Base-by-base conservation (phyloP, 2,329 filamentous ascomycete species). In the Penicillium aurantiogriseum region DNA sequence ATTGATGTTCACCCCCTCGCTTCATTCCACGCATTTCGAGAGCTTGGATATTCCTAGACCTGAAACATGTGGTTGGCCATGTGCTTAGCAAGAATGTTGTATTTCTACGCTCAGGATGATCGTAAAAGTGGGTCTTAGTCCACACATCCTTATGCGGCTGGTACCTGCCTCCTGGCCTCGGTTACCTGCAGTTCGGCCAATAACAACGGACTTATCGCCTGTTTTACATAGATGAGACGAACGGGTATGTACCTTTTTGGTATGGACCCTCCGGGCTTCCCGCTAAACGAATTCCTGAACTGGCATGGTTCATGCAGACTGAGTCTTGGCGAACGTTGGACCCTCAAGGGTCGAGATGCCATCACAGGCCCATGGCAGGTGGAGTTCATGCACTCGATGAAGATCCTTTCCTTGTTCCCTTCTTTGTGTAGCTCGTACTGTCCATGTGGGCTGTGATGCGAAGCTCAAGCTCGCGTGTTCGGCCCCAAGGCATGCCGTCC, bases 51-150 rank as follows among this genome's bases (percentile, higher is more conserved):
- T 45, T 27, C 47, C 58, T 54, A 45, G 15, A 38, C 49, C 53
- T 63, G 54, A 61, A 60, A 67, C 64, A 67, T 67, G 62, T 65
- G 63, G 60, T 54, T 58, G 31, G 49, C 65, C 63, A 66, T 65
- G 63, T 66, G 63, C 59, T 39, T 38, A 51, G 9, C 23, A 51
- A 38, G 48, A 54, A 57, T 57, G 46, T 43, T 56, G 48, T 53
- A 44, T 56, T 33, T 36, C 49, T 36, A 52, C 48, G 46, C 21
- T 48, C 25, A 40, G 29, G 57, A 47, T 38, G 21, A 59, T 57
- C 50, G 50, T 55, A 23, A 51, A 39, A 51, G 49, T 27, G 38
- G 50, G 53, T 39, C 47, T 25, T 39, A 19, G 42, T 58, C 51
- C 45, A 47, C 43, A 39, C 42, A 54, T 40, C 59, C 23, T 53